Conservation (phyloP, 164 flowering plant genomes). For the Liquidambar formosana region DNA sequence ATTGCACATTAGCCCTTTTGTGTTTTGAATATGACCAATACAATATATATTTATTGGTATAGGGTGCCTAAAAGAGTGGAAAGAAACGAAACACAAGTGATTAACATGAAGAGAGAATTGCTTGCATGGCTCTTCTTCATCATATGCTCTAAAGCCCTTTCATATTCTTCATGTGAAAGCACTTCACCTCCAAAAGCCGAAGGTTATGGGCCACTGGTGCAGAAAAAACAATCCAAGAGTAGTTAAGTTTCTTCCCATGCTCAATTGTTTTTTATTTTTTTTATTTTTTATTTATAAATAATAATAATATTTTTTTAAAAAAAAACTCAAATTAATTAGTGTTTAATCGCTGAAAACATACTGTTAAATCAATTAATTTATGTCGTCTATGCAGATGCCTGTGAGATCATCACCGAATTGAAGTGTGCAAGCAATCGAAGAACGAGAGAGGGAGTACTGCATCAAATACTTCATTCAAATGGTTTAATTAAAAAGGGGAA, state of each 20-base stretch:
- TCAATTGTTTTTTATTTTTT: too few species aligned
- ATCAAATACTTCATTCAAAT: neutral
- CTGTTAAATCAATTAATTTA: too few species aligned
- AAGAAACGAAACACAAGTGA: neutral
- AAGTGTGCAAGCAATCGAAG: neutral
- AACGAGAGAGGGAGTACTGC: neutral
- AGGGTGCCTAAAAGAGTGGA: neutral
- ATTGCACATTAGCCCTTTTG: too few species aligned
- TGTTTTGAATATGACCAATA: too few species aligned
- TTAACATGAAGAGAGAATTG: slow-evolving; percentile 1
- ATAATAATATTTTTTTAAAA: too few species aligned
- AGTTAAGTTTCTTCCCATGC: too few species aligned
- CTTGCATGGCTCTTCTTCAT: slow-evolving; percentile 10
- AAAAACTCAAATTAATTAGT: too few species aligned
- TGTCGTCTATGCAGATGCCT: neutral
- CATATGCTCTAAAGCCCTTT: slow-evolving; percentile 1
- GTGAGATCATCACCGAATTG: neutral
- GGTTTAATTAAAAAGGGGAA: neutral
- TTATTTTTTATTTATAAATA: too few species aligned
- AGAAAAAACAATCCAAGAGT: neutral
- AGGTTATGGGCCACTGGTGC: neutral
- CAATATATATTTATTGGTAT: too few species aligned
- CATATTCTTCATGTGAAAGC: neutral
- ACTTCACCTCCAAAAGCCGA: neutral
- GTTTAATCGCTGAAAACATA: too few species aligned